phyloP scores from a whole-genome alignment of 352 stramenopile genomes.

The Pythium rhizo-oryzae region DNA sequence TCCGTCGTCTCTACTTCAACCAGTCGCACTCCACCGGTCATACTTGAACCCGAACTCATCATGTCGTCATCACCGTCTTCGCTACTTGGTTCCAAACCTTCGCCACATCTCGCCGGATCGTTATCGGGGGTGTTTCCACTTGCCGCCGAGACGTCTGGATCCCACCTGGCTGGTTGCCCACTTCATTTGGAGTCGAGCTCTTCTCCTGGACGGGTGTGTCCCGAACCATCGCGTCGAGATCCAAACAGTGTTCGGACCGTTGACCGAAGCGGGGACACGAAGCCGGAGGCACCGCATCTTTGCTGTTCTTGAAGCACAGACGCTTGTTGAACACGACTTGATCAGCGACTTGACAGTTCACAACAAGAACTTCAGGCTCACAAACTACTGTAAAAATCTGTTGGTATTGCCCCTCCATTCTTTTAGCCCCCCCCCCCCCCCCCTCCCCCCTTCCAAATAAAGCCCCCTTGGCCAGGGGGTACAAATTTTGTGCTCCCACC shows the following conservation, averaged over 20 bases:
- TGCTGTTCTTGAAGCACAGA: not conserved
- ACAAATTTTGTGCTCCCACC: too few species aligned
- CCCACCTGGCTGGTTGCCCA: too few species aligned
- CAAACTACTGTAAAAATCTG: too few species aligned
- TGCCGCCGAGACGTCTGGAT: not conserved
- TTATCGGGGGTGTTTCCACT: not conserved
- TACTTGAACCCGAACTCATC: conserved; percentile 1
- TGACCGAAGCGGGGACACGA: conserved; percentile 2
- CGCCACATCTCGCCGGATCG: not conserved
- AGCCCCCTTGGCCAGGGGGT: too few species aligned
- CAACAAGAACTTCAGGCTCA: too few species aligned
- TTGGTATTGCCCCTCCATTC: too few species aligned
- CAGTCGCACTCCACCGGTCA: not conserved
- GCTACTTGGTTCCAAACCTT: not conserved
- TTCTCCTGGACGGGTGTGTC: not conserved
- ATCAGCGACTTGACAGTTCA: not conserved
- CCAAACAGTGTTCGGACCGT: conserved; percentile 10
- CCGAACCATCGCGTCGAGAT: not conserved
- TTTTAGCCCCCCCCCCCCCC: too few species aligned
- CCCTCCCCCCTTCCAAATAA: too few species aligned
- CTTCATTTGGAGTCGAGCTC: not conserved
- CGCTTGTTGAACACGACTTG: conserved; percentile 11
- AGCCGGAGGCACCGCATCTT: not conserved
- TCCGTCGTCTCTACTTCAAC: not conserved
- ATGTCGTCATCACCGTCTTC: not conserved